Percentiles rank a stretch among this genome's conserved stretches.
phyloP scores from a whole-genome alignment of 2,329 filamentous ascomycete species.

The Aspergillus neoniger region DNA sequence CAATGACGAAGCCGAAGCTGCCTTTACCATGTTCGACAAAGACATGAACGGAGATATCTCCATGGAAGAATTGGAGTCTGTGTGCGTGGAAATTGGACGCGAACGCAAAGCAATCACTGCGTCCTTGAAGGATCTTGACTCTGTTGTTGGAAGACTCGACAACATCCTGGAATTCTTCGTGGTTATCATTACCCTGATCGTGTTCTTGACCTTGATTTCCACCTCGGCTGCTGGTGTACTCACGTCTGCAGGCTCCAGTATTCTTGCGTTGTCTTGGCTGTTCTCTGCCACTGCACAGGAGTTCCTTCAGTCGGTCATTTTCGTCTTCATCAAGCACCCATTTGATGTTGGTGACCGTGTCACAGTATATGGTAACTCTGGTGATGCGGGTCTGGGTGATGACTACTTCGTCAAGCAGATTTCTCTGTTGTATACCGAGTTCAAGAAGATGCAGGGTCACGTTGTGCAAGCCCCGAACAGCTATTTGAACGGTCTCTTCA shows the following conservation, averaged over 20 bases:
- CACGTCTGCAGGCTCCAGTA: conserved; percentile 81
- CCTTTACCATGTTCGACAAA: conserved; percentile 91
- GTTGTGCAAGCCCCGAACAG: conserved; percentile 96
- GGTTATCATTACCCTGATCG: conserved; percentile 73
- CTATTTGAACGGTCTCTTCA: conserved; percentile 87
- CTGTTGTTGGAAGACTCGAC: conserved; percentile 86
- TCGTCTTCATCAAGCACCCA: conserved; percentile 95
- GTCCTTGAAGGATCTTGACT: conserved; percentile 91
- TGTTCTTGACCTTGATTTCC: conserved; percentile 87
- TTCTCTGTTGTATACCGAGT: conserved; percentile 88
- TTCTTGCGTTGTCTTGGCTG: conserved; percentile 90
- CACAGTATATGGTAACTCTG: conserved; percentile 86
- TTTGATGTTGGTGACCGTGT: conserved; percentile 96
- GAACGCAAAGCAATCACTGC: conserved; percentile 95
- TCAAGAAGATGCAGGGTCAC: conserved; percentile 98
- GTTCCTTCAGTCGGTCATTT: conserved; percentile 89
- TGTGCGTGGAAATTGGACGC: conserved; percentile 89
- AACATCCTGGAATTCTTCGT: conserved; percentile 88
- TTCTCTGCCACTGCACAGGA: conserved; percentile 92
- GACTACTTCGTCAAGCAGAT: conserved; percentile 98
- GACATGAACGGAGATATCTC: conserved; percentile 96
- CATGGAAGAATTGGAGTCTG: conserved; percentile 89
- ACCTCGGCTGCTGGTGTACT: conserved; percentile 86
- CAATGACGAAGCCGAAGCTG: conserved; percentile 82
- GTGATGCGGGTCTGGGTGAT: conserved; percentile 74